These are phyloP conservation scores for Cladosporium velox DNA, from an alignment of 2,329 filamentous ascomycete species.

Conservation along the genomic window DNA sequence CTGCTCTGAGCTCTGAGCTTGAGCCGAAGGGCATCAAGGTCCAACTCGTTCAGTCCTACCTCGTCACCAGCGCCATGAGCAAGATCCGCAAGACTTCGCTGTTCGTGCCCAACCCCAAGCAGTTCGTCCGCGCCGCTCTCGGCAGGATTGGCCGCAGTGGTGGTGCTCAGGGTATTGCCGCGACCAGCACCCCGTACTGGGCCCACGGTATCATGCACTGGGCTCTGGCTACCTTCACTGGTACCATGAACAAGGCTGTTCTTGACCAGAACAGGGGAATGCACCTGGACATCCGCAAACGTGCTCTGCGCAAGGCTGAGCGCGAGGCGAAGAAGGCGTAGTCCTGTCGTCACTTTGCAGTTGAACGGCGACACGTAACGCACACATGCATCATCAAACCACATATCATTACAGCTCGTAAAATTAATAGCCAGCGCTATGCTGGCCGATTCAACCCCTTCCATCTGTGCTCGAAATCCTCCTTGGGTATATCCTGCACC, in stretches of 20 bases:
- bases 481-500: conserved; percentile 28
- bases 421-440: neutral
- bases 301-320: conserved; percentile 81
- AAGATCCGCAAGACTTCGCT: conserved; percentile 81
- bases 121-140: conserved; percentile 78
- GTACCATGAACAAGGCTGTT: conserved; percentile 59
- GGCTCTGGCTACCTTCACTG: conserved; percentile 65
- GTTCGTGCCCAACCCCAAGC: conserved; percentile 76
- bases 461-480: conserved; percentile 35
- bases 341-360: neutral
- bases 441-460: conserved; percentile 28
- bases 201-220: conserved; percentile 87
- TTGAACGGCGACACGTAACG: neutral
- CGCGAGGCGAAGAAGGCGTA: conserved; percentile 71
- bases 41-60: conserved; percentile 87
- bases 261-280: conserved; percentile 66
- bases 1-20: conserved; percentile 79
- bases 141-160: conserved; percentile 77
- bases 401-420: conserved; percentile 1
- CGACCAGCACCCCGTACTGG: conserved; percentile 92
- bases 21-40: conserved; percentile 79
- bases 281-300: conserved; percentile 79
- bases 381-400: neutral
- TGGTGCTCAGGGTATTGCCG: conserved; percentile 74
- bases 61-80: conserved; percentile 95